These are phyloP conservation scores for Ustilago crameri DNA, from an alignment of 1,284 basidiomycete genomes.

Conservation along the genomic window DNA sequence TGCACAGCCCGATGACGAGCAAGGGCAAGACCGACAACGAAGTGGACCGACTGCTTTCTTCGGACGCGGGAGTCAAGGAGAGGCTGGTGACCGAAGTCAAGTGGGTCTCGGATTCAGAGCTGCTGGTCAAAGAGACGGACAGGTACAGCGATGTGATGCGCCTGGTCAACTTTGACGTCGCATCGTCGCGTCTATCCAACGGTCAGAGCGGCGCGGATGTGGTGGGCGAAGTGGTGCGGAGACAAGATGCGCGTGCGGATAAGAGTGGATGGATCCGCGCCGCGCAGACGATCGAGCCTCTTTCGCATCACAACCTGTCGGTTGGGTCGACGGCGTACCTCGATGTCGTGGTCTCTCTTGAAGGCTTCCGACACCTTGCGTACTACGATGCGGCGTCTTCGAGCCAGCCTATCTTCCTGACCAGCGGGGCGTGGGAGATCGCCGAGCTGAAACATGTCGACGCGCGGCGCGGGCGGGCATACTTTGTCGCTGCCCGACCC, in stretches of 20 bases:
- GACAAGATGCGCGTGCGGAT: constrained; percentile 76
- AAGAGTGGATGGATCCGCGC: constrained; percentile 91
- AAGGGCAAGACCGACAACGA: constrained; percentile 62
- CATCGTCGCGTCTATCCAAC: background rate
- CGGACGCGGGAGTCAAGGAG: constrained; percentile 71
- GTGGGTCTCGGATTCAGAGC: constrained; percentile 82
- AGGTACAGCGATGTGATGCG: constrained; percentile 57
- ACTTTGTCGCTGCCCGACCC: constrained; percentile 87
- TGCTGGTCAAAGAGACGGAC: constrained; percentile 88
- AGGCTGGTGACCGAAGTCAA: constrained; percentile 79
- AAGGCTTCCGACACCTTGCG: constrained; percentile 59
- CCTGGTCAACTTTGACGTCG: constrained; percentile 47
- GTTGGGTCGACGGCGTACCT: constrained; percentile 50
- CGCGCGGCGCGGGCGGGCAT: constrained; percentile 76
- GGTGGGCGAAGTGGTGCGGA: constrained; percentile 70
- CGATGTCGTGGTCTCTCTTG: constrained; percentile 44
- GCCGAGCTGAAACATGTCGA: constrained; percentile 80
- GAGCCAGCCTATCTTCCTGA: constrained; percentile 73
- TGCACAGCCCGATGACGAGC: constrained; percentile 27
- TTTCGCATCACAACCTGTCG: constrained; percentile 42
- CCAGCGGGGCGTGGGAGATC: constrained; percentile 89
- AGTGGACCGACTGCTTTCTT: constrained; percentile 72
- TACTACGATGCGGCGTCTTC: constrained; percentile 40
- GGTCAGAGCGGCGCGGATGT: constrained; percentile 35
- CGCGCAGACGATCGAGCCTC: constrained; percentile 43